Evolutionary conservation across 1,284 basidiomycete species (phyloP).

Genomic region (Cutaneotrichosporon curvatum): DNA sequence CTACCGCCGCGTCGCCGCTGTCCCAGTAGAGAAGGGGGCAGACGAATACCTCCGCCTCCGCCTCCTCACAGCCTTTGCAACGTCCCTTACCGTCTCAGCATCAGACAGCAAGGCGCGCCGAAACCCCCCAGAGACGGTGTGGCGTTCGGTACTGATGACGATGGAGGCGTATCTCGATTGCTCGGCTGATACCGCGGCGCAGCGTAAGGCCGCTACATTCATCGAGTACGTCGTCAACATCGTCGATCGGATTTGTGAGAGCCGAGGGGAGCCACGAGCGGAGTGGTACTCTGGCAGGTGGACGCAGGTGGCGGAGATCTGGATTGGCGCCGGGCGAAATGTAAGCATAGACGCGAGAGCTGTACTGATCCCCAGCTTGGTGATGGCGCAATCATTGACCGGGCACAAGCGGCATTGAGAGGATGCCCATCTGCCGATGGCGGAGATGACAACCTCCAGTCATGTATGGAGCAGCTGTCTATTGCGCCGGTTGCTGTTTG

Average conservation of each 20-base stretch:
- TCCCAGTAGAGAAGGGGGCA: neutral
- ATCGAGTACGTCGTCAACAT: conserved; percentile 20
- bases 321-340: conserved; percentile 36
- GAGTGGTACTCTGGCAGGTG: conserved; percentile 28
- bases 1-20: conserved; percentile 3
- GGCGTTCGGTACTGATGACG: conserved; percentile 11
- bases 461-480: too few species aligned
- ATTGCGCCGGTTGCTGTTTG: too few species aligned
- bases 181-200: conserved; percentile 8
- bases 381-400: conserved; percentile 28
- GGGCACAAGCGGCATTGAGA: conserved; percentile 18
- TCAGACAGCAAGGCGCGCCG: neutral
- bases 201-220: conserved; percentile 13
- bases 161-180: conserved; percentile 5
- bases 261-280: conserved; percentile 11
- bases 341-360: conserved; percentile 19
- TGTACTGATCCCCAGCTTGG: conserved; percentile 25
- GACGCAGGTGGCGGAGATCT: conserved; percentile 35
- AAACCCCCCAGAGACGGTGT: conserved; percentile 8
- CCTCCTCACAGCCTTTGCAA: conserved; percentile 4
- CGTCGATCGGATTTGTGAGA: conserved; percentile 18
- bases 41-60: conserved; percentile 9
- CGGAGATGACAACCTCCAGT: too few species aligned
- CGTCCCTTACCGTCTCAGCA: conserved; percentile 1
- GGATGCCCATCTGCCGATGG: too few species aligned